Percentiles rank a stretch among this genome's conserved stretches.
These are phyloP conservation scores for Escallonia rubra DNA, from an alignment of 129 eudicot species.

Conservation along the genomic window DNA sequence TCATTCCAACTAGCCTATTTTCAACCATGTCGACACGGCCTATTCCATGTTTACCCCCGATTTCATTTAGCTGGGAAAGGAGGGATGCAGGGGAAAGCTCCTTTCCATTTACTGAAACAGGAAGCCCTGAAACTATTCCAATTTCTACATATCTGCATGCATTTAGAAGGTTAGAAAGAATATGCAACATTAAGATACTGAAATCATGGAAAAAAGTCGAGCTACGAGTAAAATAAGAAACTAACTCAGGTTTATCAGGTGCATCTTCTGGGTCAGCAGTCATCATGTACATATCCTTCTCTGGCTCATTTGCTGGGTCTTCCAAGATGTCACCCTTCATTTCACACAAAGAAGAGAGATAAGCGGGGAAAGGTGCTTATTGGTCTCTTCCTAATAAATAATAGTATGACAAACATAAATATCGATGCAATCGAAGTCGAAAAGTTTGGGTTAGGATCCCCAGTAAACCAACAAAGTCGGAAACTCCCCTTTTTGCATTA, in stretches of 20 bases:
- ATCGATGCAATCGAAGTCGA: neutral
- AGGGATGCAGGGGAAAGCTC: slow-evolving; percentile 86
- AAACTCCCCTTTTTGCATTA: too few species aligned
- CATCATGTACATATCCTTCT: slow-evolving; percentile 98
- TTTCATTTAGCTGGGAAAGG: slow-evolving; percentile 63
- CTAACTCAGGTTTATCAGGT: slow-evolving; percentile 85
- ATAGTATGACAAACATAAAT: neutral
- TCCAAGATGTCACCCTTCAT: slow-evolving; percentile 91
- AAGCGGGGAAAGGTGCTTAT: neutral
- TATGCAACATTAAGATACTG: neutral
- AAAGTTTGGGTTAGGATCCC: neutral
- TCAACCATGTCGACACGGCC: slow-evolving; percentile 97
- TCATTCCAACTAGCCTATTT: slow-evolving; percentile 84
- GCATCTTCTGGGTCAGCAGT: slow-evolving; percentile 84
- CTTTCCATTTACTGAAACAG: slow-evolving; percentile 75
- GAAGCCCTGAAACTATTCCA: slow-evolving; percentile 77
- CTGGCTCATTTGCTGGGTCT: slow-evolving; percentile 95
- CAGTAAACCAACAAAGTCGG: too few species aligned
- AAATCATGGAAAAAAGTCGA: neutral
- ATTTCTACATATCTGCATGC: slow-evolving; percentile 72
- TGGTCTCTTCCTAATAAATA: neutral
- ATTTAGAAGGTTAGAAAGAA: slow-evolving; percentile 8
- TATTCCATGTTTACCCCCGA: slow-evolving; percentile 88
- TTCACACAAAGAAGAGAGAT: neutral
- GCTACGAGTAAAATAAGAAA: neutral